Conservation (phyloP, 2,329 filamentous ascomycete genomes). For the Neodidymelliopsis sp. region DNA sequence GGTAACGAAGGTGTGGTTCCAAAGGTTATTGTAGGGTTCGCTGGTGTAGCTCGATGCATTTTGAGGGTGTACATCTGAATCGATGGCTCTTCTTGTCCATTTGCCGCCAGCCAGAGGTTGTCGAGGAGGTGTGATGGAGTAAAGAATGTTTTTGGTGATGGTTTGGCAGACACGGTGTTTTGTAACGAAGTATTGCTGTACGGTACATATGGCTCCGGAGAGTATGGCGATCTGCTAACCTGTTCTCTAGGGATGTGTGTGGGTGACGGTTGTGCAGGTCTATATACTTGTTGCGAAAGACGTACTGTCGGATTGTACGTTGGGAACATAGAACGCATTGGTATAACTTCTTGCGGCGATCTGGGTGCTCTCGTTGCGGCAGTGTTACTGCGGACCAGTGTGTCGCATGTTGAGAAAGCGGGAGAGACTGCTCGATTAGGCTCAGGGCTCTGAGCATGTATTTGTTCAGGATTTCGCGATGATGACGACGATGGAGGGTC, state of each 20-base stretch:
- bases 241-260: conserved; percentile 68
- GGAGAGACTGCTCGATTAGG: conserved; percentile 44
- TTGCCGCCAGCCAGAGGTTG: conserved; percentile 72
- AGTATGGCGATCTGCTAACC: conserved; percentile 72
- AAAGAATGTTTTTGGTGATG: conserved; percentile 45
- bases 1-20: conserved; percentile 74
- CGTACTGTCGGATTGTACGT: conserved; percentile 73
- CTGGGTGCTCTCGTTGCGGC: conserved; percentile 38
- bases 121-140: conserved; percentile 67
- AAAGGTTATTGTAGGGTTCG: conserved; percentile 61
- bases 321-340: conserved; percentile 77
- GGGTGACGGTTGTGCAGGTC: conserved; percentile 70
- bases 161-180: conserved; percentile 24
- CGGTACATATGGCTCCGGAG: conserved; percentile 56
- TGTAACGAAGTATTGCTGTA: conserved; percentile 45
- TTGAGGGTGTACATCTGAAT: conserved; percentile 49
- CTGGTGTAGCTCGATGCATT: conserved; percentile 55
- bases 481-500: conserved; percentile 22
- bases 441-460: conserved; percentile 36
- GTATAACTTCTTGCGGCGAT: conserved; percentile 46
- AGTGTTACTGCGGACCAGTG: conserved; percentile 49
- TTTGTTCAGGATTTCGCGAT: conserved; percentile 1
- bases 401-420: conserved; percentile 46
- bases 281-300: conserved; percentile 73
- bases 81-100: conserved; percentile 65